Evolutionary conservation across 179 eudicot genomes (phyloP), one percentile per base, ranked within the genome.

Genomic region (Monotropa hypopitys): DNA sequence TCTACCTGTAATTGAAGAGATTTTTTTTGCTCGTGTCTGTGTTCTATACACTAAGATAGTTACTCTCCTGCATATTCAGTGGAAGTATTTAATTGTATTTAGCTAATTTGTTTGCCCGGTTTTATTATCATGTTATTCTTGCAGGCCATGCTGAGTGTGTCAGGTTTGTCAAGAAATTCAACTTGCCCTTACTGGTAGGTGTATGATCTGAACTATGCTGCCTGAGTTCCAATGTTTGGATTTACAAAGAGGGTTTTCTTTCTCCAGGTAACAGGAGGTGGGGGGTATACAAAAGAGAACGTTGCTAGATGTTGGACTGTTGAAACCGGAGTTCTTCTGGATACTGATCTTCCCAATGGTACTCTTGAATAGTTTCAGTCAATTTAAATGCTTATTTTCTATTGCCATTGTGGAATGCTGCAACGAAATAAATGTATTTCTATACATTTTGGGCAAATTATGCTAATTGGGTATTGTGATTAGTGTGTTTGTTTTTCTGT

Each of bases 241-340:
- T 54, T n/a, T 23, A 13, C 42, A 40, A 3, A 61, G 45, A 66
- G 8, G 45, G 23, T 18, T 66, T 73, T 77, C 61, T 73, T 63
- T 73, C 68, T 68, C 73, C 79, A 95, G 99, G 99, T 95, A 75
- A 95, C 99, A 75, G 98, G 99, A 80, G 99, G 99, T 69, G 99
- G 99, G 28, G 99, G 99, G 72, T 95, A 95, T 83, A 95, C 99
- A n/a, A 95, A 95, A 76, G 99, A 95, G 84, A 95, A 95, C 86
- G 99, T 95, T 49, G 99, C 99, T 79, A 88, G 99, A 76, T 95
- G 99, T 80, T 95, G 99, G 99, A 84, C 99, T 79, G 87, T 95
- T 50, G 99, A 95, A 87, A 95, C 99, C 40, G 98, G 97, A 77
- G 88, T 88, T 81, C 96, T 95, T 75, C 76, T 95, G 49, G 99